Conservation (phyloP, 139 green algal species). For the Astrephomene gubernaculifera region DNA sequence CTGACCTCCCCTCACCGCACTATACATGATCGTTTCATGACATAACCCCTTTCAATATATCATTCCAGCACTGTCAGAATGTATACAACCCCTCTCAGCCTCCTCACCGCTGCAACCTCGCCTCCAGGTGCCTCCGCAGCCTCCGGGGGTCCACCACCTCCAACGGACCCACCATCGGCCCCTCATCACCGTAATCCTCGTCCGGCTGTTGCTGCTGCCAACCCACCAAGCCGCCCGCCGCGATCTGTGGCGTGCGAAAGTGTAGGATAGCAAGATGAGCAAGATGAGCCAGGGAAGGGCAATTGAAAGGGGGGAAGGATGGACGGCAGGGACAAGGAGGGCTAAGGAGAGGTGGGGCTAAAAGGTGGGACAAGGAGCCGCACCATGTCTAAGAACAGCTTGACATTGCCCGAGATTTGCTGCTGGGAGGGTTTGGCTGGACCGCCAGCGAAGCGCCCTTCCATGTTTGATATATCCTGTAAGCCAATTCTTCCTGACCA, state of each 20-base stretch:
- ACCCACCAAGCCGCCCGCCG: background rate
- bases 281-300: background rate
- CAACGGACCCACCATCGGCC: background rate
- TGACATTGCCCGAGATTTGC: background rate
- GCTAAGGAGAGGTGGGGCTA: background rate
- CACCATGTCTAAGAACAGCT: slow-evolving; percentile 2
- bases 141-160: slow-evolving; percentile 41
- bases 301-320: background rate
- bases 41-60: background rate
- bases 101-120: slow-evolving; percentile 22
- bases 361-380: background rate
- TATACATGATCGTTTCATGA: background rate
- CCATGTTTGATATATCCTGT: slow-evolving; percentile 18
- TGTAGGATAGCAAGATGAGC: too few relatives aligned
- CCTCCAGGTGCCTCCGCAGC: slow-evolving; percentile 37
- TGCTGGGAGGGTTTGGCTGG: background rate
- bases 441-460: background rate
- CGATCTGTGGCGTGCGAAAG: background rate
- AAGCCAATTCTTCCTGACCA: background rate
- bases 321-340: background rate
- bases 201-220: background rate
- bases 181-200: too few relatives aligned
- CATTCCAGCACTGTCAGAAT: background rate
- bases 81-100: background rate
- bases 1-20: background rate